Conservation (phyloP, 2,329 filamentous ascomycete species). For the Teratosphaeria destructans region DNA sequence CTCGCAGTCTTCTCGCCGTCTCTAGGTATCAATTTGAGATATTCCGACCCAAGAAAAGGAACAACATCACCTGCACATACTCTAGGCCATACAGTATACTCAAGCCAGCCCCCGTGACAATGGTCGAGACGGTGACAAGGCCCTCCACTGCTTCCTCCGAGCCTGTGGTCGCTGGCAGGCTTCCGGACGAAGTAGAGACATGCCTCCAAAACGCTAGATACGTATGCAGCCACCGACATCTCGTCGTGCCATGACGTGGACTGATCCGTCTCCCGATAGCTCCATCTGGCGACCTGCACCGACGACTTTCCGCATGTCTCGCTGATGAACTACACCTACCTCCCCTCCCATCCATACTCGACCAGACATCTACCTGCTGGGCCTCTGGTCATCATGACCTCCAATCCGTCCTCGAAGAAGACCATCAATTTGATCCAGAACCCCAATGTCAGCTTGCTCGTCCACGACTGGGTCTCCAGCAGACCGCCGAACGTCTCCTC, state of each 20-base stretch:
- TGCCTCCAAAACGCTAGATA: constrained; percentile 93
- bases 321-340: constrained; percentile 98
- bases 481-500: constrained; percentile 57
- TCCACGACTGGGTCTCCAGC: constrained; percentile 96
- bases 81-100: too few species aligned
- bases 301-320: constrained; percentile 81
- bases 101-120: not conserved
- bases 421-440: constrained; percentile 74
- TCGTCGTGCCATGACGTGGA: not conserved
- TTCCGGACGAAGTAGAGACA: constrained; percentile 77
- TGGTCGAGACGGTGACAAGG: constrained; percentile 11
- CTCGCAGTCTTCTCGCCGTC: not conserved
- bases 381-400: constrained; percentile 78
- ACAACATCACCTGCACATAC: not conserved
- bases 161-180: constrained; percentile 55
- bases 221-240: constrained; percentile 41
- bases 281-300: constrained; percentile 87
- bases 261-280: constrained; percentile 42
- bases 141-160: constrained; percentile 56
- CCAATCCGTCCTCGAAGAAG: constrained; percentile 67
- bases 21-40: not conserved
- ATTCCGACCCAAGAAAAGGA: not conserved
- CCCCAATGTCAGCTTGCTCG: constrained; percentile 81
- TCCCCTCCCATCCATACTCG: constrained; percentile 47
- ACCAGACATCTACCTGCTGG: constrained; percentile 43